Base-by-base conservation (phyloP, 805 yeast species). In the Tetrapisispora fleetii region DNA sequence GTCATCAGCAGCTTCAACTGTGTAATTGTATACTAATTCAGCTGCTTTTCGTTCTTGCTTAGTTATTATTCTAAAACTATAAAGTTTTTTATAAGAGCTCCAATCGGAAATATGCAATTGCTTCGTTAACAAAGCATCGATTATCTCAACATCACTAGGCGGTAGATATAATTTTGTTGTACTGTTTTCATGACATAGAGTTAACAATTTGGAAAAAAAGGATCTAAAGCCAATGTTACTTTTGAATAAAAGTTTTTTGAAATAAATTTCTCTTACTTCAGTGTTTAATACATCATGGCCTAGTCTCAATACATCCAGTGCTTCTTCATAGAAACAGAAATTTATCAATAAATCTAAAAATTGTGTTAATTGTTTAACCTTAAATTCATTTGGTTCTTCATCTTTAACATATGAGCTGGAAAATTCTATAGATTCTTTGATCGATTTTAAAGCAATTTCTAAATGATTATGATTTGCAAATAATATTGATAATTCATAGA, bases 1-100 rank as follows among this genome's bases (percentile, higher is more conserved):
- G 32, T 52, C 48, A 38, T 51, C 45, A 24, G 43, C 28, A 8
- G 46, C 50, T 13, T 50, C 40, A 4, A 45, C 47, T 27, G 54
- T 46, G 46, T 58, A 65, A 5, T 55, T 50, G 35, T 57, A 60
- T 6, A 65, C 46, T 9, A 54, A 45, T 43, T 63, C 66, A 7
- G 63, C 66, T 4, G 69, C 67, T 18, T 56, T 54, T 40, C 67
- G 57, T 37, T 59, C 63, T 35, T 52, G 59, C 21, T 53, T 52
- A 33, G 60, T 65, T 19, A 60, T 33, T 30, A 58, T 49, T 30
- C 67, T 56, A 52, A 60, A 63, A 45, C 63, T 55, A 51, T 53
- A 63, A 4, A 62, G 47, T 38, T 48, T 58, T 41, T 63, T 58
- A 43, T 48, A 55, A 35, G 53, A 50, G 9, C 41, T 27, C 67